phyloP scores from a whole-genome alignment of 164 flowering plant genomes.

The grape (Vitis vinifera) region ASM3070453v1 NC_081810.1:19817001-19817500 shows the following conservation, averaged over 20 bases:
- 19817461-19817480: not conserved
- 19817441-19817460: conserved; percentile 56
- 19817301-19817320: not conserved
- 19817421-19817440: conserved; percentile 76
- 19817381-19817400: conserved; percentile 67
- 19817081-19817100: conserved; percentile 85
- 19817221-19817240: conserved; percentile 93
- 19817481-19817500: conserved; percentile 5
- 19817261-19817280: conserved; percentile 1
- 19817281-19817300: not conserved
- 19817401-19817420: conserved; percentile 81
- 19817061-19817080: not conserved
- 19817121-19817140: conserved; percentile 96
- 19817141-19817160: conserved; percentile 86
- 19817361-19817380: conserved; percentile 86
- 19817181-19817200: conserved; percentile 96
- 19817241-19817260: conserved; percentile 65
- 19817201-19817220: conserved; percentile 87
- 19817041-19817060: not conserved
- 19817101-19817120: conserved; percentile 98
- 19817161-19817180: conserved; percentile 93
- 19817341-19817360: conserved; percentile 32
- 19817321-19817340: not conserved
- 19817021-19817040: not conserved
- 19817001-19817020: not conserved